Base-by-base conservation (phyloP, 2,329 filamentous ascomycete species). In the Paracoccidioides lutzii region DNA sequence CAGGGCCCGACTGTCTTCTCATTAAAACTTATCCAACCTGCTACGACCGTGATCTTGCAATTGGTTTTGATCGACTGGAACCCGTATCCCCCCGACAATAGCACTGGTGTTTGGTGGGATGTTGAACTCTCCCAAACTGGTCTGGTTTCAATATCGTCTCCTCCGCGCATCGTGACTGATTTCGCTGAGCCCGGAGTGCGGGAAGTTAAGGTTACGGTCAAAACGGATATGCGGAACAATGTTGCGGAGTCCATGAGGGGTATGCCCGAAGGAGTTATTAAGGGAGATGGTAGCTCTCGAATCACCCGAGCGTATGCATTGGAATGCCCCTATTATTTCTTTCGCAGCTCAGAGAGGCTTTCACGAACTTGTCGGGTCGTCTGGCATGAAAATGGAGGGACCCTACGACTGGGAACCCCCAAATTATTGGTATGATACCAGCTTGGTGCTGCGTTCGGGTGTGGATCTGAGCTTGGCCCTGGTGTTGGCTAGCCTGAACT, bases 381-480 rank as follows among this genome's bases (percentile, higher is more conserved):
- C 78, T 0, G 81, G 81, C 0, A 78, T 85, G 76, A 84, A 83
- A 62, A 85, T 85, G 81, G 75, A 78, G 0, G 82, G 82, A 0
- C 82, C 82, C 0, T 85, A 85, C 60, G 82, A 84, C 62, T 85
- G 81, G 80, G 79, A 82, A 0, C 79, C 82, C 0, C 81, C 81
- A 0, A 81, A 78, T 59, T 84, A 84, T 66, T 85, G 81, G 81
- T 83, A 78, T 59, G 75, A 77, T 48, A 74, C 55, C 66, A 75
- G 50, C 62, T 76, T 0, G 81, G 81, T 0, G 78, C 79, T 0
- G 81, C 81, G 15, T 83, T 81, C 60, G 81, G 82, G 0, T 84
- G 85, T 58, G 81, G 81, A 0, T 81, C 80, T 0, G 82, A 85
- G 65, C 73, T 81, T 2, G 80, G 81, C 2, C 68, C 81, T 0